A percentile compares a stretch with the other conserved stretches of the same genome.
phyloP scores from a whole-genome alignment of 345 rosid genomes.

The Eucalyptus rudis region DNA sequence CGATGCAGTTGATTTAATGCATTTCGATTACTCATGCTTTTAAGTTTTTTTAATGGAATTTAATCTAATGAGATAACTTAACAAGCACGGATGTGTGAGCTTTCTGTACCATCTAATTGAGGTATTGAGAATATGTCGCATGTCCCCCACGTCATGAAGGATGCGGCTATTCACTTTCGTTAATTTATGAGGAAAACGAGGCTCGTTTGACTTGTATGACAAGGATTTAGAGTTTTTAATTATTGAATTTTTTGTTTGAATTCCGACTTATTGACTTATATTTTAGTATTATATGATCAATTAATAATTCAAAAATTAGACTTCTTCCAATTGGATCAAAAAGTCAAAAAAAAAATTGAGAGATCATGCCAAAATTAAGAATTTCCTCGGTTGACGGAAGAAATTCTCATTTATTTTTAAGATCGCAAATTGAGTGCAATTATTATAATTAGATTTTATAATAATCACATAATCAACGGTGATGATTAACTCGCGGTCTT shows the following conservation, averaged over 20 bases:
- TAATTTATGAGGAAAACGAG: rapidly evolving
- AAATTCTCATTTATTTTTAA: rapidly evolving
- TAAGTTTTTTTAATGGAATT: not conserved
- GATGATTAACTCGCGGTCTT: not conserved
- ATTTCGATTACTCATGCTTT: rapidly evolving
- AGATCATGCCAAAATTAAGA: no score
- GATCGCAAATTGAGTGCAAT: rapidly evolving
- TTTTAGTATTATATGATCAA: not conserved
- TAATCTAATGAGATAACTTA: no score
- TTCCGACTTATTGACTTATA: not conserved
- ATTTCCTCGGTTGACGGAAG: not conserved
- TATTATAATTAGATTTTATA: rapidly evolving
- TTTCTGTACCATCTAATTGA: no score
- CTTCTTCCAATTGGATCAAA: not conserved
- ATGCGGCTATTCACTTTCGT: not conserved
- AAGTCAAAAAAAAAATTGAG: rapidly evolving
- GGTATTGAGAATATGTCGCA: no score
- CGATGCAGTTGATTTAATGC: rapidly evolving
- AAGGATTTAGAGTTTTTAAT: rapidly evolving
- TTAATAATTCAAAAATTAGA: not conserved
- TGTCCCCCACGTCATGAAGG: no score
- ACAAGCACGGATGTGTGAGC: no score
- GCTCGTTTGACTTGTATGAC: not conserved
- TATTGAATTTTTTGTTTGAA: no score
- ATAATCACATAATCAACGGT: not conserved